phyloP scores from a whole-genome alignment of 2,329 filamentous ascomycete genomes.

The Phyllosticta paracitricarpa region DNA sequence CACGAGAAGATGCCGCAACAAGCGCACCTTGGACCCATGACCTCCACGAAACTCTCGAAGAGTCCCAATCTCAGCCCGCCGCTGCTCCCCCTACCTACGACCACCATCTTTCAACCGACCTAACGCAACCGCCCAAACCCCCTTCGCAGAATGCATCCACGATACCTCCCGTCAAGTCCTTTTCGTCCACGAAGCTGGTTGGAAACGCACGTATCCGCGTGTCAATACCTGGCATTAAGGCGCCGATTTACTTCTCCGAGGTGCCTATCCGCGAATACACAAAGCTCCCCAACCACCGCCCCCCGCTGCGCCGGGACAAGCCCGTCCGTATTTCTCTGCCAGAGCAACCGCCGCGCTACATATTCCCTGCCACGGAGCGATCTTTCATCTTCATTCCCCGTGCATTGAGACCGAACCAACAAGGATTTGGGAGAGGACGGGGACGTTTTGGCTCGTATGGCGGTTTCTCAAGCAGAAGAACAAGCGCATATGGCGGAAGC shows the following conservation, averaged over 20 bases:
- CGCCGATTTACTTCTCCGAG: slow-evolving; percentile 60
- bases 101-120: slow-evolving; percentile 7
- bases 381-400: slow-evolving; percentile 98
- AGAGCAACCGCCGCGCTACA: slow-evolving; percentile 67
- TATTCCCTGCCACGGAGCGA: slow-evolving; percentile 79
- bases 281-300: slow-evolving; percentile 86
- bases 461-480: slow-evolving; percentile 62
- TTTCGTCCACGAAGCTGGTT: slow-evolving; percentile 75
- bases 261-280: slow-evolving; percentile 85
- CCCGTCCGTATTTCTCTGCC: slow-evolving; percentile 90
- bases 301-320: slow-evolving; percentile 88
- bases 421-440: slow-evolving; percentile 56
- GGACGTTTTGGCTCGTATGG: slow-evolving; percentile 60
- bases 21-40: slow-evolving; percentile 85
- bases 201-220: slow-evolving; percentile 81
- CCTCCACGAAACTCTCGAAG: slow-evolving; percentile 49
- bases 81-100: not conserved
- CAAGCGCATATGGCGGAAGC: slow-evolving; percentile 74
- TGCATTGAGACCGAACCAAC: slow-evolving; percentile 85
- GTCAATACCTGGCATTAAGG: slow-evolving; percentile 64
- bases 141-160: slow-evolving; percentile 15
- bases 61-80: slow-evolving; percentile 47
- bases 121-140: slow-evolving; percentile 15
- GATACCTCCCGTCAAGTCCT: slow-evolving; percentile 26
- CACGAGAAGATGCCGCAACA: slow-evolving; percentile 42